Percentiles rank a stretch among this genome's conserved stretches.
These are phyloP conservation scores for Trifolium fragiferum DNA, from an alignment of 306 rosid genomes.

Conservation along the genomic window DNA sequence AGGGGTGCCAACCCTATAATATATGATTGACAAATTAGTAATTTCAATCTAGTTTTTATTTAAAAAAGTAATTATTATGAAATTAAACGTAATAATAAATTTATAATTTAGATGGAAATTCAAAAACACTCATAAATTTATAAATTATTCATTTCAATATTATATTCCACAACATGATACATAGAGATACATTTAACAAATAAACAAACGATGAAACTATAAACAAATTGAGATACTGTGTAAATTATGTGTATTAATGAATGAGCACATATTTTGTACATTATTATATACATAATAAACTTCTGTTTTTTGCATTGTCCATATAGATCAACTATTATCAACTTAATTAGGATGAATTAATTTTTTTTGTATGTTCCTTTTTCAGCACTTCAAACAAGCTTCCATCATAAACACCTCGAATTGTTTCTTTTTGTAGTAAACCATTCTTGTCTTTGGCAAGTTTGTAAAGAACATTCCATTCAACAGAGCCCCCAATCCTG, in stretches of 20 bases:
- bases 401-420: constrained; percentile 79
- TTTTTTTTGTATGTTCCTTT: constrained; percentile 53
- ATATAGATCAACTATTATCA: background rate
- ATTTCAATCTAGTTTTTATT: too few relatives aligned
- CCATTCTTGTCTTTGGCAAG: constrained; percentile 82
- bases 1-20: too few relatives aligned
- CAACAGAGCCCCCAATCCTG: constrained; percentile 61
- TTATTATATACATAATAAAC: background rate
- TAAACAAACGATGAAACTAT: background rate
- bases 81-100: too few relatives aligned
- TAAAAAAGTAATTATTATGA: too few relatives aligned
- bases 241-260: background rate
- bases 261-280: background rate
- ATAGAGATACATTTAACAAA: background rate
- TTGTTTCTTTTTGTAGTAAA: constrained; percentile 63
- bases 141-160: background rate
- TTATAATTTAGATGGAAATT: background rate
- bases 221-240: background rate
- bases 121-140: background rate
- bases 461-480: constrained; percentile 68
- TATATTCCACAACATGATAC: background rate
- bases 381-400: constrained; percentile 69
- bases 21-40: too few relatives aligned
- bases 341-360: background rate
- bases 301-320: background rate